A percentile compares a stretch with the other conserved stretches of the same genome.
Evolutionary conservation across 2,329 filamentous ascomycete species (phyloP).

Genomic region (Alternaria metachromatica): DNA sequence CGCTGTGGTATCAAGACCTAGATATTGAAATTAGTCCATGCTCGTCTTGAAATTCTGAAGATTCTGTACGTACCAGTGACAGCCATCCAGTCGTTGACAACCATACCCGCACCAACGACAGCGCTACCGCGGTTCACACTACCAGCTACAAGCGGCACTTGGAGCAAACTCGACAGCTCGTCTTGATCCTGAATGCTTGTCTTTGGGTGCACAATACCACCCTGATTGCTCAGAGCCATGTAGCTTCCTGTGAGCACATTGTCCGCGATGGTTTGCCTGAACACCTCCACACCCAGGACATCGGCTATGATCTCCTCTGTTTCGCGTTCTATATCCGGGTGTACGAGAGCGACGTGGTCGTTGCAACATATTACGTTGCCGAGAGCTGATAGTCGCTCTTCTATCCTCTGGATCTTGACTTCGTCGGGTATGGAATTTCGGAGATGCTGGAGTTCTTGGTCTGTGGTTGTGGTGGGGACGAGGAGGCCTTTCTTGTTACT

Average conservation of each 20-base stretch:
- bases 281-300: conserved; percentile 86
- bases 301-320: conserved; percentile 99
- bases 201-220: conserved; percentile 96
- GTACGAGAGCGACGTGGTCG: conserved; percentile 94
- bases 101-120: conserved; percentile 96
- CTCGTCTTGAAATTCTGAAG: neutral
- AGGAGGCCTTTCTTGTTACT: conserved; percentile 96
- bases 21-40: conserved; percentile 1
- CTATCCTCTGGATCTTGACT: conserved; percentile 95
- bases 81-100: conserved; percentile 97
- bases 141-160: conserved; percentile 94
- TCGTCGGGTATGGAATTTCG: conserved; percentile 91
- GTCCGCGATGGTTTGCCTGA: conserved; percentile 93
- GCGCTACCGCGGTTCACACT: conserved; percentile 91
- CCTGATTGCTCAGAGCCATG: conserved; percentile 95
- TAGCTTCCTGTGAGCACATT: conserved; percentile 97
- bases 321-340: conserved; percentile 95
- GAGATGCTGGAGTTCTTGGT: conserved; percentile 97
- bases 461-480: conserved; percentile 92
- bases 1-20: conserved; percentile 89
- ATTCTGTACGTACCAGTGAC: conserved; percentile 64
- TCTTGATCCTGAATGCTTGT: conserved; percentile 98
- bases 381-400: conserved; percentile 92
- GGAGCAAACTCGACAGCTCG: conserved; percentile 88
- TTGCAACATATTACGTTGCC: conserved; percentile 97